phyloP scores from a whole-genome alignment of 768 basidiomycete species.

The Rhizopogon rudus region DNA sequence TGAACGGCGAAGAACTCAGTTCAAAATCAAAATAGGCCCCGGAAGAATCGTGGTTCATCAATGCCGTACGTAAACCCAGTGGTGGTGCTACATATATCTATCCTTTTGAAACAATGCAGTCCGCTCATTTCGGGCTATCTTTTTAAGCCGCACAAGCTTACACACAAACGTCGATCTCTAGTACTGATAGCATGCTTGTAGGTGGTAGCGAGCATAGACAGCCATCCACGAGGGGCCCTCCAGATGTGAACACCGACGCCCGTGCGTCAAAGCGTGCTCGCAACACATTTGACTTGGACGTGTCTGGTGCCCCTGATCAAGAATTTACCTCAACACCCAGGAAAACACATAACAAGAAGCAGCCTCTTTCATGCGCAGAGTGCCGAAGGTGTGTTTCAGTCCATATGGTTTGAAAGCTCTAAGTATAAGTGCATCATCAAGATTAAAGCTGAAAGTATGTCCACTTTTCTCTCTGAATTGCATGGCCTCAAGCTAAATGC shows the following conservation, averaged over 20 bases:
- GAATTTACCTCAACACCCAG: constrained; percentile 4
- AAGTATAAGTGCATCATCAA: constrained; percentile 2
- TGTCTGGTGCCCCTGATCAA: constrained; percentile 6
- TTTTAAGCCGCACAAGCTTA: constrained; percentile 4
- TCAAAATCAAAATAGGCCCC: constrained; percentile 6
- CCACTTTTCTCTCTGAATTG: background rate
- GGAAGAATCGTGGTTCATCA: constrained; percentile 9
- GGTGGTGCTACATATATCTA: constrained; percentile 7
- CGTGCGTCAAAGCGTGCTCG: constrained; percentile 45
- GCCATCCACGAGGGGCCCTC: background rate
- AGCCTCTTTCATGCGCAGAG: constrained; percentile 59
- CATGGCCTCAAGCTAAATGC: constrained; percentile 7
- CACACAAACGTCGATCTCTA: constrained; percentile 16
- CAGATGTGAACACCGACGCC: constrained; percentile 13
- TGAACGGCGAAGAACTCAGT: constrained; percentile 6
- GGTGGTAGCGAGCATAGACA: background rate
- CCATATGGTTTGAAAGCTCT: background rate
- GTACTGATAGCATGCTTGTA: constrained; percentile 21
- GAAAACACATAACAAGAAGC: constrained; percentile 23
- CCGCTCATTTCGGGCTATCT: constrained; percentile 13
- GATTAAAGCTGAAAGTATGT: constrained; percentile 56
- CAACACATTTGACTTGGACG: constrained; percentile 24
- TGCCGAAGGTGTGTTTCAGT: constrained; percentile 45
- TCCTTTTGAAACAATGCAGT: constrained; percentile 6
- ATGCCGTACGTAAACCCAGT: constrained; percentile 11